Percentiles rank a stretch among this genome's conserved stretches.
phyloP scores from a whole-genome alignment of 2,329 filamentous ascomycete genomes.

The Hansfordia pulvinata region DNA sequence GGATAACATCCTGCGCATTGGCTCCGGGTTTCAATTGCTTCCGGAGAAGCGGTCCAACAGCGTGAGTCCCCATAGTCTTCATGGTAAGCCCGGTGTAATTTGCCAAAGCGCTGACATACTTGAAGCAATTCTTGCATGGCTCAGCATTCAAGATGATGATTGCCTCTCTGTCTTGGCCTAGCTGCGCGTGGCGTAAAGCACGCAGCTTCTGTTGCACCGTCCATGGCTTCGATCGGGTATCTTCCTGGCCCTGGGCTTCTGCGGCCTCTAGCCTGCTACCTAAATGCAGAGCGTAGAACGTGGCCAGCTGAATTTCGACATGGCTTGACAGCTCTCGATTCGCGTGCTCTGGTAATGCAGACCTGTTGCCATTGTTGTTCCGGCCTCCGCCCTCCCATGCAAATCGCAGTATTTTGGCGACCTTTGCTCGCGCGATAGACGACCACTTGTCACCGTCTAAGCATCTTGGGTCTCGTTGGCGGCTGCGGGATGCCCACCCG shows the following conservation, averaged over 20 bases:
- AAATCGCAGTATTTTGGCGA: constrained; percentile 8
- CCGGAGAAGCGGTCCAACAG: not conserved
- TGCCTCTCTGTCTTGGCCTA: not conserved
- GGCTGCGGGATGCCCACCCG: too few species aligned
- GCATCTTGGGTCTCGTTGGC: not conserved
- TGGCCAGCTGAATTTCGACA: constrained; percentile 10
- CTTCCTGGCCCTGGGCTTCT: too few species aligned
- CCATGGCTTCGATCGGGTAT: too few species aligned
- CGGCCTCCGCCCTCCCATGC: constrained; percentile 7
- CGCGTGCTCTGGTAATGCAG: constrained; percentile 4
- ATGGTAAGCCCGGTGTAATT: not conserved
- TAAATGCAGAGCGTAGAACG: constrained; percentile 6
- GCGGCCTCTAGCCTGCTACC: not conserved
- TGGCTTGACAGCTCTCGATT: constrained; percentile 12
- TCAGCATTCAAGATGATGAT: not conserved
- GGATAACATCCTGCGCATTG: too few species aligned
- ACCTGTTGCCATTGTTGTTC: constrained; percentile 6
- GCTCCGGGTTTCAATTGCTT: not conserved
- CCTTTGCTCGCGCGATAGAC: constrained; percentile 6
- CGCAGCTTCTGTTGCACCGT: not conserved
- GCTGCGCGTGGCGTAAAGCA: not conserved
- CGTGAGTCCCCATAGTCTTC: not conserved
- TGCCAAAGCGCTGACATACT: not conserved
- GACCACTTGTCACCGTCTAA: constrained; percentile 6
- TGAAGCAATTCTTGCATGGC: not conserved